phyloP scores from a whole-genome alignment of 2,329 filamentous ascomycete genomes.

The Phyllosticta ampelicida region DNA sequence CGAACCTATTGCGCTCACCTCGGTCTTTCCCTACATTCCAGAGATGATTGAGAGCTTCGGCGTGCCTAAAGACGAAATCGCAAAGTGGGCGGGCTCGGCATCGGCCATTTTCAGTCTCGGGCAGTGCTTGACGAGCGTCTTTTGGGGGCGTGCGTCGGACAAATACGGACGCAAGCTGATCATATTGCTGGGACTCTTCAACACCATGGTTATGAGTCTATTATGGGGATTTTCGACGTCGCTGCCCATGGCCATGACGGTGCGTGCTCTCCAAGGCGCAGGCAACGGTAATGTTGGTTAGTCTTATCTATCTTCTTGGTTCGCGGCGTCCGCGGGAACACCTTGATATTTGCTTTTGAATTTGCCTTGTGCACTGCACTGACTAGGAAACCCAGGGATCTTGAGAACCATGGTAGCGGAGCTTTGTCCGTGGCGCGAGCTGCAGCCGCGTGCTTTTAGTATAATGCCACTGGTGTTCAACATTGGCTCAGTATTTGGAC shows the following conservation, averaged over 20 bases:
- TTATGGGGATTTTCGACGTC: slow-evolving; percentile 75
- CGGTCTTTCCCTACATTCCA: slow-evolving; percentile 89
- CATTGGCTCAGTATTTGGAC: slow-evolving; percentile 77
- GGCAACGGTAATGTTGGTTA: slow-evolving; percentile 64
- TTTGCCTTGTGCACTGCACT: slow-evolving; percentile 38
- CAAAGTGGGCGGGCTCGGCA: slow-evolving; percentile 73
- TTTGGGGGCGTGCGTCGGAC: slow-evolving; percentile 79
- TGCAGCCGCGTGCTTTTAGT: slow-evolving; percentile 82
- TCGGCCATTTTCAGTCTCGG: slow-evolving; percentile 67
- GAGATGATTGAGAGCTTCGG: slow-evolving; percentile 33
- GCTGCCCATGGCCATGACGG: slow-evolving; percentile 66
- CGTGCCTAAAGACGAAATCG: slow-evolving; percentile 29
- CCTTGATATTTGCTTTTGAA: background rate
- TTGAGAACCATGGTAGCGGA: slow-evolving; percentile 87
- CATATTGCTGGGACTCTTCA: slow-evolving; percentile 60
- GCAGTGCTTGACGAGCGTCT: slow-evolving; percentile 72
- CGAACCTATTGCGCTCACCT: slow-evolving; percentile 85
- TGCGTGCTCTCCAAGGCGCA: slow-evolving; percentile 68
- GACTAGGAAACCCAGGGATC: slow-evolving; percentile 45
- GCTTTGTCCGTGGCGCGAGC: slow-evolving; percentile 68
- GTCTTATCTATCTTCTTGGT: slow-evolving; percentile 12
- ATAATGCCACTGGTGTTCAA: slow-evolving; percentile 91
- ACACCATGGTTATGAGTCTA: slow-evolving; percentile 72
- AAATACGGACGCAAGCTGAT: slow-evolving; percentile 76
- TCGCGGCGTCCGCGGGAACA: background rate